phyloP scores from a whole-genome alignment of 176 grass and related monocot species.

The Echinochloa phyllopogon region DNA sequence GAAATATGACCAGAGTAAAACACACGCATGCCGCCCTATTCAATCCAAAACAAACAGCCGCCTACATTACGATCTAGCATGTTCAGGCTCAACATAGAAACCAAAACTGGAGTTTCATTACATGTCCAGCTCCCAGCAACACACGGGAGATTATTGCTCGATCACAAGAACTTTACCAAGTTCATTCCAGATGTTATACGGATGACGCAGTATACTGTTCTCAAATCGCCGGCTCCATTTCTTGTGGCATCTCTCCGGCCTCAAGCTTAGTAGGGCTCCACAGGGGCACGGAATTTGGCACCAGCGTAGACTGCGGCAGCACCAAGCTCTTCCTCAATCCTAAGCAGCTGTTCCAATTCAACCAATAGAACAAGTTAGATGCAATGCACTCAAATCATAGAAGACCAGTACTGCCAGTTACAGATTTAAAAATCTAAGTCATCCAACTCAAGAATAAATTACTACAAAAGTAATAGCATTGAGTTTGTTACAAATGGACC shows the following conservation, averaged over 20 bases:
- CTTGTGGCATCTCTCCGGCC: too few relatives aligned
- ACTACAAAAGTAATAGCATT: background rate
- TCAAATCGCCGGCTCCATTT: too few relatives aligned
- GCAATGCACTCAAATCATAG: background rate
- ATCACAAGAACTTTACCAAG: background rate
- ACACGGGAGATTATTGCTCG: conserved; percentile 29
- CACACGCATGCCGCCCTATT: background rate
- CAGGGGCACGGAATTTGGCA: conserved; percentile 72
- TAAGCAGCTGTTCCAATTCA: conserved; percentile 62
- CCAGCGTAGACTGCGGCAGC: conserved; percentile 72
- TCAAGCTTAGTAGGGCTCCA: conserved; percentile 75
- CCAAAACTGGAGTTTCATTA: background rate
- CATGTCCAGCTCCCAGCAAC: conserved; percentile 16
- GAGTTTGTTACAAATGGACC: background rate
- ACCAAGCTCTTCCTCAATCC: conserved; percentile 92
- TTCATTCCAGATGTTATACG: background rate
- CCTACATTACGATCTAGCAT: background rate
- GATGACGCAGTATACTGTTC: background rate
- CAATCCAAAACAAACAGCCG: background rate
- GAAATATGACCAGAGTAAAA: background rate
- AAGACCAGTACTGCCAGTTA: background rate
- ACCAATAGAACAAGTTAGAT: background rate
- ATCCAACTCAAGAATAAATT: background rate
- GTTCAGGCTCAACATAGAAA: background rate
- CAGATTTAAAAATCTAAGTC: background rate